These are phyloP conservation scores for Quercus bicolor DNA, from an alignment of 306 rosid genomes.

Conservation along the genomic window DNA sequence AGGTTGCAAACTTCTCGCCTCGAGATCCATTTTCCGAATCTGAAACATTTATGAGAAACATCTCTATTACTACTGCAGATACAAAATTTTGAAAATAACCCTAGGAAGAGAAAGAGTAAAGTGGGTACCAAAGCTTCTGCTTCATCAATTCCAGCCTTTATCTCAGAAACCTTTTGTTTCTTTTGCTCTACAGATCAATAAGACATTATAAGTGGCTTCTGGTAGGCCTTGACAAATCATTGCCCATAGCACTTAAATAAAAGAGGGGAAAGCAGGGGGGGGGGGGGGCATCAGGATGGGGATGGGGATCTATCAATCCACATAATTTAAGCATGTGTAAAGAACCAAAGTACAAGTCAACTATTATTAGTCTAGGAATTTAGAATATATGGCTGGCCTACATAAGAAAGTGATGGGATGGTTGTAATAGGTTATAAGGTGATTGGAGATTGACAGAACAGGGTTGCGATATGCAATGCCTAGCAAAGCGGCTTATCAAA, in stretches of 20 bases:
- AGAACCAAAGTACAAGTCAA: background rate
- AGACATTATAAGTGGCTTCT: background rate
- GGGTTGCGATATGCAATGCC: background rate
- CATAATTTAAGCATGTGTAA: background rate
- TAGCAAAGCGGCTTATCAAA: background rate
- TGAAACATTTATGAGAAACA: slow-evolving; percentile 30
- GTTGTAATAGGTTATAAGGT: background rate
- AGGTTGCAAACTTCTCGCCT: slow-evolving; percentile 95
- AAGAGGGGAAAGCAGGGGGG: fast-evolving
- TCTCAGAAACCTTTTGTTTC: slow-evolving; percentile 80
- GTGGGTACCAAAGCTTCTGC: slow-evolving; percentile 80
- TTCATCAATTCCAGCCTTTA: slow-evolving; percentile 80
- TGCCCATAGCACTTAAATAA: background rate
- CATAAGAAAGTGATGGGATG: background rate
- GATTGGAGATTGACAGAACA: background rate
- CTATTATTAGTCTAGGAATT: background rate
- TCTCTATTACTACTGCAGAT: slow-evolving; percentile 13
- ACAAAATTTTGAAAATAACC: slow-evolving; percentile 17
- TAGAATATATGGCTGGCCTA: background rate
- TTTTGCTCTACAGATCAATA: slow-evolving; percentile 70
- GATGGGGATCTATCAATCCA: background rate
- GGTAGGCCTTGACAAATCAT: background rate
- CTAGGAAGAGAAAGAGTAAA: slow-evolving; percentile 15
- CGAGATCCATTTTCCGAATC: slow-evolving; percentile 91
- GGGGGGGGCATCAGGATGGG: no score